These are phyloP conservation scores for Corylus avellana DNA, from an alignment of 306 rosid species.

Conservation along the genomic window DNA sequence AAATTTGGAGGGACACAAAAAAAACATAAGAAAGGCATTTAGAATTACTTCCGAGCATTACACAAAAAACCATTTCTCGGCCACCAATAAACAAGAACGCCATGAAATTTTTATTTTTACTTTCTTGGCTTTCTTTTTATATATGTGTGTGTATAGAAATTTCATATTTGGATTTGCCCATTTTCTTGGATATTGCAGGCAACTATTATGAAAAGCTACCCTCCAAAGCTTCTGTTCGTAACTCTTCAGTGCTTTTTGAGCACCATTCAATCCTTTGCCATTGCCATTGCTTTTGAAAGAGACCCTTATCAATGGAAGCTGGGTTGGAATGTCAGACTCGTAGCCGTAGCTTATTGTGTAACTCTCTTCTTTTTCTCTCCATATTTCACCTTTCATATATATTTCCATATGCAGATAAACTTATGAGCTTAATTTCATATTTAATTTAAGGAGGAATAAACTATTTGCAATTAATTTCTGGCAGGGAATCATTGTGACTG, in stretches of 20 bases:
- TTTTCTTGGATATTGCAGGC: constrained; percentile 35
- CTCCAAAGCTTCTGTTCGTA: constrained; percentile 72
- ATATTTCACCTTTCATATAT: neutral
- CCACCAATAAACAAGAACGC: too few species aligned
- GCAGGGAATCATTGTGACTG: constrained; percentile 82
- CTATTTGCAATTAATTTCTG: neutral
- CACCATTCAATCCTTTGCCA: constrained; percentile 57
- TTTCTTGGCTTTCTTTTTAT: too few species aligned
- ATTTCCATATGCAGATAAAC: neutral
- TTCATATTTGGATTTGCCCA: neutral
- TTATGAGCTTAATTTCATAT: neutral
- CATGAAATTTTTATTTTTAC: too few species aligned
- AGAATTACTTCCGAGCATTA: too few species aligned
- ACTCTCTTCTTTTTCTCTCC: neutral
- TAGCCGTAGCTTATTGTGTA: constrained; percentile 75
- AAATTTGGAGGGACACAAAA: too few species aligned
- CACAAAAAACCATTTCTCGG: too few species aligned
- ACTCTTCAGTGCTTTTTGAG: constrained; percentile 67
- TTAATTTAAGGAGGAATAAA: neutral
- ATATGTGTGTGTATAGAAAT: too few species aligned
- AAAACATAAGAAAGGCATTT: too few species aligned
- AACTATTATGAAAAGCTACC: constrained; percentile 58
- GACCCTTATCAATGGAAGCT: constrained; percentile 69
- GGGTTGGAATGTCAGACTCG: constrained; percentile 68
- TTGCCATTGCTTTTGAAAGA: constrained; percentile 72